Conservation (phyloP, 208 protist genomes). For the Wallacemonas rigidus region DNA sequence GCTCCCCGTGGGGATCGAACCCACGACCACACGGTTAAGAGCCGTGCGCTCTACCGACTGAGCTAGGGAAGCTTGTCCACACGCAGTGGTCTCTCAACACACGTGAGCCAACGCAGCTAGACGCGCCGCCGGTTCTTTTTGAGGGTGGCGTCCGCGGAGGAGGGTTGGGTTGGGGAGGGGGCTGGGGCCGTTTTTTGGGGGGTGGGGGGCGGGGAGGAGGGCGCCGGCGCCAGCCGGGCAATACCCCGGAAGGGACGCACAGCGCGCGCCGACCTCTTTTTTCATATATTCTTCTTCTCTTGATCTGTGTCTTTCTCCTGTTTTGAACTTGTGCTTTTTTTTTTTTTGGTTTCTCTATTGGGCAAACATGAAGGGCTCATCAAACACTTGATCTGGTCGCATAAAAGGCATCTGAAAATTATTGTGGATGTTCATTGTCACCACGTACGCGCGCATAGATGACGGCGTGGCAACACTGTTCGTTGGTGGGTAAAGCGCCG, state of each 20-base stretch:
- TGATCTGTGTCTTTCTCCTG: too few relatives aligned
- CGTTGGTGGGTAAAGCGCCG: constrained; percentile 37
- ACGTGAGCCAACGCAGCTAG: too few relatives aligned
- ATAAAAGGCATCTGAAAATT: constrained; percentile 57
- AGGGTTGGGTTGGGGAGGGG: not conserved
- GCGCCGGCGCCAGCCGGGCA: too few relatives aligned
- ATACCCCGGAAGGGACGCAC: too few relatives aligned
- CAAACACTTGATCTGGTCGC: constrained; percentile 31
- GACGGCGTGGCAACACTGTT: constrained; percentile 19
- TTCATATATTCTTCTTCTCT: too few relatives aligned
- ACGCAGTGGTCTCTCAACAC: too few relatives aligned
- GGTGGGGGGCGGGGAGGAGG: not conserved
- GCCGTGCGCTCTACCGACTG: constrained; percentile 97
- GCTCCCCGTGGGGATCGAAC: constrained; percentile 94
- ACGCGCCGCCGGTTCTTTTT: too few relatives aligned
- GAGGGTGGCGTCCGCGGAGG: too few relatives aligned
- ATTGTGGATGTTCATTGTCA: constrained; percentile 20
- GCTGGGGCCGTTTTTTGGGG: not conserved
- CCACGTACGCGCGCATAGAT: constrained; percentile 26
- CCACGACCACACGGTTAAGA: constrained; percentile 98
- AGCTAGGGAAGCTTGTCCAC: constrained; percentile 86
- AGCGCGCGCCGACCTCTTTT: too few relatives aligned
- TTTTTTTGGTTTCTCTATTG: constrained; percentile 15
- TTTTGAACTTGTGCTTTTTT: not conserved
- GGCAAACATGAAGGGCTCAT: constrained; percentile 30